phyloP scores from a whole-genome alignment of 1,284 basidiomycete genomes.

The Boletus coffeatus region DNA sequence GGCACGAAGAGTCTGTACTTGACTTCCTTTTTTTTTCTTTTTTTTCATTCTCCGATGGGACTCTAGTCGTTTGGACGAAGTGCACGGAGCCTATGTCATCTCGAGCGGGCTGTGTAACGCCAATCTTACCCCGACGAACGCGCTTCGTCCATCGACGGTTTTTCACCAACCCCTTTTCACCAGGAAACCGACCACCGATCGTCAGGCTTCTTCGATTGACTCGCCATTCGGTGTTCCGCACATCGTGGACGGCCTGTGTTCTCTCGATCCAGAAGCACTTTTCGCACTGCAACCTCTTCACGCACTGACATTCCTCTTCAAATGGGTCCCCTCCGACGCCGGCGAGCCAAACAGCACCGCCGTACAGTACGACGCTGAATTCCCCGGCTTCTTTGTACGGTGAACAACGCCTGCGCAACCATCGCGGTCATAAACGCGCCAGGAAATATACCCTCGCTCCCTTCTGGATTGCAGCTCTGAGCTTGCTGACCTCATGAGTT shows the following conservation, averaged over 20 bases:
- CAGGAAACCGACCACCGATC: too few species aligned
- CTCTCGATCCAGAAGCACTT: constrained; percentile 72
- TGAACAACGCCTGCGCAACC: constrained; percentile 92
- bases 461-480: constrained; percentile 51
- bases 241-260: constrained; percentile 85
- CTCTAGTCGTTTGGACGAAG: too few species aligned
- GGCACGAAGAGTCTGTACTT: too few species aligned
- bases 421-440: constrained; percentile 89
- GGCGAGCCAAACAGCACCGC: constrained; percentile 40
- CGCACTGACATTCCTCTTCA: constrained; percentile 91
- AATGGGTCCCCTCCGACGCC: constrained; percentile 65
- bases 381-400: constrained; percentile 89
- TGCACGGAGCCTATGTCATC: too few species aligned
- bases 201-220: too few species aligned
- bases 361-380: constrained; percentile 66
- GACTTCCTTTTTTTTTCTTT: too few species aligned
- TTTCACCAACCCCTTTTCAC: too few species aligned
- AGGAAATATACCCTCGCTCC: constrained; percentile 78
- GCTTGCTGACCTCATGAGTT: constrained; percentile 69
- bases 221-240: constrained; percentile 55
- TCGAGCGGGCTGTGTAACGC: too few species aligned
- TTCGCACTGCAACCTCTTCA: constrained; percentile 73
- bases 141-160: too few species aligned
- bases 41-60: too few species aligned
- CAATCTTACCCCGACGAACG: too few species aligned